phyloP scores from a whole-genome alignment of 345 rosid genomes.

The Laguncularia racemosa region DNA sequence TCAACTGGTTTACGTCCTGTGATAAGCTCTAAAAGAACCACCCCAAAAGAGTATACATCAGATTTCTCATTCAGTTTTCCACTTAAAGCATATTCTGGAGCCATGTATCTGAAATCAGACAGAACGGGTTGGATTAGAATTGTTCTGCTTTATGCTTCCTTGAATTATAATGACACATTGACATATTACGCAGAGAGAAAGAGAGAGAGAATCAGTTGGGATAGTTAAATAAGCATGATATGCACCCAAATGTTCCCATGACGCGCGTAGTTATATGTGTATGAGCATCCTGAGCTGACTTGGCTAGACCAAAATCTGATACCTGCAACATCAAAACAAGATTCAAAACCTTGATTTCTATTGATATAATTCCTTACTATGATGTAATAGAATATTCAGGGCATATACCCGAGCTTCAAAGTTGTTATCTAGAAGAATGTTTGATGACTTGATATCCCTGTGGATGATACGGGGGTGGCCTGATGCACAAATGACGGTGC shows the following conservation, averaged over 20 bases:
- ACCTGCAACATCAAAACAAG: slow-evolving; percentile 36
- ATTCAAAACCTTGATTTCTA: neutral
- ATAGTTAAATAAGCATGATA: slow-evolving; percentile 2
- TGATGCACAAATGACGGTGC: slow-evolving; percentile 10
- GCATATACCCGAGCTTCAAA: slow-evolving; percentile 55
- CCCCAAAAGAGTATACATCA: slow-evolving; percentile 76
- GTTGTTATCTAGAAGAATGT: slow-evolving; percentile 78
- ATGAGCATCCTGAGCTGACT: slow-evolving; percentile 64
- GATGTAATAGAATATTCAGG: too few relatives aligned
- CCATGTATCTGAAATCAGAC: slow-evolving; percentile 53
- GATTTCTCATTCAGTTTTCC: slow-evolving; percentile 83
- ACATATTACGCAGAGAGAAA: too few relatives aligned
- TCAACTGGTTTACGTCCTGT: slow-evolving; percentile 85
- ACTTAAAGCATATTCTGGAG: slow-evolving; percentile 88
- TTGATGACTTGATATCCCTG: slow-evolving; percentile 84
- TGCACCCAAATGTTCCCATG: slow-evolving; percentile 89
- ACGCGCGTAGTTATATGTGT: slow-evolving; percentile 79
- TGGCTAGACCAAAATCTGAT: slow-evolving; percentile 87
- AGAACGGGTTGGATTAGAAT: too few relatives aligned
- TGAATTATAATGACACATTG: too few relatives aligned
- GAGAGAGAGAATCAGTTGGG: too few relatives aligned
- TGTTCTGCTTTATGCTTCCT: too few relatives aligned
- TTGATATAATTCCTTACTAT: too few relatives aligned
- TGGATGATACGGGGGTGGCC: slow-evolving; percentile 88
- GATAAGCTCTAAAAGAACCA: slow-evolving; percentile 73